phyloP scores from a whole-genome alignment of 2,329 filamentous ascomycete species.

The Purpureocillium lavendulum region DNA sequence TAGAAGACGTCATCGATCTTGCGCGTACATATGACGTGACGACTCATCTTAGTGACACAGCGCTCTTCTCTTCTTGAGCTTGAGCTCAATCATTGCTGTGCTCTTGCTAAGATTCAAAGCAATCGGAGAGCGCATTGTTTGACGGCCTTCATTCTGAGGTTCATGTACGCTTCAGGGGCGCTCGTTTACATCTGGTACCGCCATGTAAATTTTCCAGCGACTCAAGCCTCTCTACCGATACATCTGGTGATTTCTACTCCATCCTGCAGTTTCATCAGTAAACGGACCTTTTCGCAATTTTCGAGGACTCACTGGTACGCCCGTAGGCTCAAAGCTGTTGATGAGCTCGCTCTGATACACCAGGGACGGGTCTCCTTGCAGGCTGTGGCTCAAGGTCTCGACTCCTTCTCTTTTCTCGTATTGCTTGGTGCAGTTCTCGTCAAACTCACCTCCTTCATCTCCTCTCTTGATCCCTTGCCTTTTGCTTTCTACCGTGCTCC shows the following conservation, averaged over 20 bases:
- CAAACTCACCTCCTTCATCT: constrained; percentile 21
- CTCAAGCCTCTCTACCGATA: constrained; percentile 23
- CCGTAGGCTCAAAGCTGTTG: constrained; percentile 60
- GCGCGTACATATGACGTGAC: too few relatives aligned
- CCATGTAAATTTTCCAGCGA: too few relatives aligned
- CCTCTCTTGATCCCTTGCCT: constrained; percentile 20
- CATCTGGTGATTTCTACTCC: constrained; percentile 60
- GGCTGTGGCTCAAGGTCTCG: constrained; percentile 22
- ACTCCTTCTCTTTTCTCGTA: constrained; percentile 48
- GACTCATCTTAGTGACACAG: too few relatives aligned
- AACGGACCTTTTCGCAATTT: too few relatives aligned
- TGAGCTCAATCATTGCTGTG: too few relatives aligned
- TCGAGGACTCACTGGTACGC: constrained; percentile 45
- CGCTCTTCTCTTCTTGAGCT: too few relatives aligned
- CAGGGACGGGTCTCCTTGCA: constrained; percentile 52
- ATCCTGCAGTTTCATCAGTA: constrained; percentile 41
- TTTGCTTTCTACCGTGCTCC: constrained; percentile 57
- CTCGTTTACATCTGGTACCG: too few relatives aligned
- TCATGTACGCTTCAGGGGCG: too few relatives aligned
- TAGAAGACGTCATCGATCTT: too few relatives aligned
- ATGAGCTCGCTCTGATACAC: constrained; percentile 57
- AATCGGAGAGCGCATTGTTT: too few relatives aligned
- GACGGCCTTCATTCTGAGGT: too few relatives aligned
- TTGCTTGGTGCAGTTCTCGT: constrained; percentile 36
- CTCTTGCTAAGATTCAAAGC: too few relatives aligned